A percentile compares a stretch with the other conserved stretches of the same genome.
Conservation (phyloP, 495 filamentous ascomycete genomes). For the Annulohypoxylon bovei region DNA sequence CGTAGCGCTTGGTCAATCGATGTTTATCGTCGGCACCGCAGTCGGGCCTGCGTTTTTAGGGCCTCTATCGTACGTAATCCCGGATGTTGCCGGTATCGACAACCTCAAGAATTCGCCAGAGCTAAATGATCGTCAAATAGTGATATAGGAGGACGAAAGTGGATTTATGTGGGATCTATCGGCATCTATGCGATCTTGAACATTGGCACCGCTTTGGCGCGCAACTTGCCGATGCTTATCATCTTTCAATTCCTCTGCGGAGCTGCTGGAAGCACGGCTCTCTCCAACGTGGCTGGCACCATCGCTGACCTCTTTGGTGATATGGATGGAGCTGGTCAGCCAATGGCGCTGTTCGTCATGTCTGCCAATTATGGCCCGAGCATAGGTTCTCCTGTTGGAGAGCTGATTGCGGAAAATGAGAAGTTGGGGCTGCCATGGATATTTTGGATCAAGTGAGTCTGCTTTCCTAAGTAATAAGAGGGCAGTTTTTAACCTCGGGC, state of each 20-base stretch:
- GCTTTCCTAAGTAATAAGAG: no score
- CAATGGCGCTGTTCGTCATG: constrained; percentile 53
- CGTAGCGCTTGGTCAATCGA: constrained; percentile 40
- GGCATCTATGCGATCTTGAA: constrained; percentile 48
- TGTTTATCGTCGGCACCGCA: constrained; percentile 46
- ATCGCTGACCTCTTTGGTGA: constrained; percentile 52
- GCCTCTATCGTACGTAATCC: constrained; percentile 39
- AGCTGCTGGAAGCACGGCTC: constrained; percentile 49
- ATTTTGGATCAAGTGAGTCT: constrained; percentile 49
- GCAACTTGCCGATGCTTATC: constrained; percentile 52
- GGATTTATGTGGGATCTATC: constrained; percentile 51
- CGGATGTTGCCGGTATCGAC: background rate
- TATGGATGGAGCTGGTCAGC: constrained; percentile 49
- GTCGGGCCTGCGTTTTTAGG: constrained; percentile 45
- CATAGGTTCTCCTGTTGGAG: constrained; percentile 50
- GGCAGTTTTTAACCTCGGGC: constrained; percentile 3
- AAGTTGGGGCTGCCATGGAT: constrained; percentile 51
- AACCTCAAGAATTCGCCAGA: background rate
- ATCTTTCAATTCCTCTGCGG: constrained; percentile 53
- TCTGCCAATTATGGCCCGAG: constrained; percentile 49
- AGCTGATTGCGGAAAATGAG: constrained; percentile 46
- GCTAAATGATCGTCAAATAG: constrained; percentile 31
- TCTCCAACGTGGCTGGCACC: constrained; percentile 53
- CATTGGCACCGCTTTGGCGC: constrained; percentile 48
- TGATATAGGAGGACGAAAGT: constrained; percentile 53